These are phyloP conservation scores for Acanthamoeba sp. DNA, from an alignment of 208 protist species.

Conservation along the genomic window DNA sequence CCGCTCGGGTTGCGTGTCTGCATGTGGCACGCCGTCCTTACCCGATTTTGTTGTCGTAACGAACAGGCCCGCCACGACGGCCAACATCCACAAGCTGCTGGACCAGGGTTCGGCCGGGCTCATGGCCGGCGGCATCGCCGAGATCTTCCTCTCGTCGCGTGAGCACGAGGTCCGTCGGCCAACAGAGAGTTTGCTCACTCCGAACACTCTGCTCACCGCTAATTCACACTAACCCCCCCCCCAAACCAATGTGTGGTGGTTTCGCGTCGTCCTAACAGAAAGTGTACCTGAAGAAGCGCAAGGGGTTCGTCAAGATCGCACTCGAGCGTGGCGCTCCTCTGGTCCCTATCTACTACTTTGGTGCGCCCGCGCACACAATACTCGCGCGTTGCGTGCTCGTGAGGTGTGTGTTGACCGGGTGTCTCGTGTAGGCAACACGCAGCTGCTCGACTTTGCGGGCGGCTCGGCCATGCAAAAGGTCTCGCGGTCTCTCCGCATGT, in stretches of 20 bases:
- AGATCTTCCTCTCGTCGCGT: slow-evolving; percentile 68
- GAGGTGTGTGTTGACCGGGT: not conserved
- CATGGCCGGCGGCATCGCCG: slow-evolving; percentile 69
- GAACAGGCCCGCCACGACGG: not conserved
- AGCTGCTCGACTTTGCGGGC: slow-evolving; percentile 54
- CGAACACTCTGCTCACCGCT: too few species aligned
- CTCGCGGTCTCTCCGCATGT: slow-evolving; percentile 35
- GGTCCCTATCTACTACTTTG: slow-evolving; percentile 67
- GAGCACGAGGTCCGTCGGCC: slow-evolving; percentile 14
- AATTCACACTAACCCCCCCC: not conserved
- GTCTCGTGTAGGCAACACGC: not conserved
- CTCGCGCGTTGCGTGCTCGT: not conserved
- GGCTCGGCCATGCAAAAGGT: not conserved
- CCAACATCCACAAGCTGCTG: slow-evolving; percentile 42
- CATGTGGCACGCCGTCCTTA: not conserved
- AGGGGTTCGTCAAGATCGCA: slow-evolving; percentile 70
- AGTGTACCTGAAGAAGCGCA: slow-evolving; percentile 57
- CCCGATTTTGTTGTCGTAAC: too few species aligned
- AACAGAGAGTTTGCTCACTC: too few species aligned
- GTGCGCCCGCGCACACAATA: not conserved
- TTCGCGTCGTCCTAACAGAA: not conserved
- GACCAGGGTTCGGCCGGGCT: slow-evolving; percentile 44
- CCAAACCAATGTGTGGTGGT: not conserved
- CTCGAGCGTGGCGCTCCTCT: slow-evolving; percentile 49
- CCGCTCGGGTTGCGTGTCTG: not conserved